Conservation (phyloP, 352 stramenopile genomes). For the Phytopythium delawarense region DNA sequence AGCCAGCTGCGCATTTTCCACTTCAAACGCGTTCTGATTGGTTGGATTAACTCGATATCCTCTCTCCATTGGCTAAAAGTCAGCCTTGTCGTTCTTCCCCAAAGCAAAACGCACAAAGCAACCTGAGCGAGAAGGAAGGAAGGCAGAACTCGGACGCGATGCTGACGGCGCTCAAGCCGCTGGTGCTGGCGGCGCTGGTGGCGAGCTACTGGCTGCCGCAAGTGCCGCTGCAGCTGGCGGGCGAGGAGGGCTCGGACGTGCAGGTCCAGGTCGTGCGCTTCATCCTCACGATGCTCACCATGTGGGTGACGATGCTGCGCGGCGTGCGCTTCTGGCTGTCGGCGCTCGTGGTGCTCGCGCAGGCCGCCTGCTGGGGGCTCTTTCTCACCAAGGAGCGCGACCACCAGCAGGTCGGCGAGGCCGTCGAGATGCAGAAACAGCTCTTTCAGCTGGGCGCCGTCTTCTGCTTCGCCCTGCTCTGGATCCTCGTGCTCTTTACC, state of each 20-base stretch:
- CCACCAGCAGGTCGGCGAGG: slow-evolving; percentile 19
- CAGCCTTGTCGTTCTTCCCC: background rate
- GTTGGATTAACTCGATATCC: background rate
- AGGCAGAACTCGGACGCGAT: slow-evolving; percentile 5
- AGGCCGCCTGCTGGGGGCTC: slow-evolving; percentile 48
- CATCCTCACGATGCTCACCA: slow-evolving; percentile 53
- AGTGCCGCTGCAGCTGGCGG: slow-evolving; percentile 30
- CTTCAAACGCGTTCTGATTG: background rate
- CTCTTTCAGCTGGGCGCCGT: slow-evolving; percentile 34
- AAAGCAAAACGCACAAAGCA: background rate
- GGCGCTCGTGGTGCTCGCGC: slow-evolving; percentile 40
- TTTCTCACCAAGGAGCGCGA: slow-evolving; percentile 36
- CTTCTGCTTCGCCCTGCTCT: slow-evolving; percentile 40
- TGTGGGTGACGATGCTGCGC: slow-evolving; percentile 31
- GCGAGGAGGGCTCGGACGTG: slow-evolving; percentile 28
- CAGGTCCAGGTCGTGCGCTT: slow-evolving; percentile 50
- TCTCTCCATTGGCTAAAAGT: background rate
- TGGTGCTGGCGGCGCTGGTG: slow-evolving; percentile 33
- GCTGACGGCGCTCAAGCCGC: slow-evolving; percentile 32
- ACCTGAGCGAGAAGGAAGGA: background rate
- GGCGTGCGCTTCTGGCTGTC: slow-evolving; percentile 42
- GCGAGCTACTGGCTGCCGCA: slow-evolving; percentile 48
- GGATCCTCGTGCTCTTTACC: slow-evolving; percentile 47
- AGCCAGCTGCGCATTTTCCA: slow-evolving; percentile 1
- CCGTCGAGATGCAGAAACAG: slow-evolving; percentile 39